Evolutionary conservation across 2,329 filamentous ascomycete species (phyloP), one percentile per base, ranked within the genome.

Genomic region (Aspergillus jensenii): DNA sequence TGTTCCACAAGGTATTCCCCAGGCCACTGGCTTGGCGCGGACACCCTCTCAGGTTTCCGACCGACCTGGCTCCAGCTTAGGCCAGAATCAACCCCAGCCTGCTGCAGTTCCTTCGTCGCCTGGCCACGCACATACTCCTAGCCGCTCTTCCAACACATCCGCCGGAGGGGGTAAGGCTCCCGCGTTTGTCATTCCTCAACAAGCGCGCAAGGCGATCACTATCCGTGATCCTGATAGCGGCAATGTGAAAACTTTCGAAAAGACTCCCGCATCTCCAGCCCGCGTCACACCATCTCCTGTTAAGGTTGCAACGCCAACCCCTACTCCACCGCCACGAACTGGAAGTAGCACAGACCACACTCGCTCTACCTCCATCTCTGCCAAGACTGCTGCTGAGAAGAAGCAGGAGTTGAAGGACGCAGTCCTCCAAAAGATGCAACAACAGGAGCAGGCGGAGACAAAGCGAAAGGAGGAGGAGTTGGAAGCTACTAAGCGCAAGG

Each of bases 221-320:
- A 96, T 97, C 80, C 96, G 91, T 81, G 90, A 91, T 68, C 84
- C 88, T 31, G 84, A 88, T 56, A 93, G 91, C 61, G 91, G 95
- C 71, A 85, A 87, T 31, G 80, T 97, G 12, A 87, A 91, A 66
- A 81, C 84, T 81, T 78, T 90, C 79, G 71, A 84, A 54, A 90
- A 88, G 76, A 85, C 87, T 1, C 86, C 88, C 19, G 86, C 87
- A 14, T 82, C 83, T 15, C 80, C 82, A 17, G 77, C 82, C 19
- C 83, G 81, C 56, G 80, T 82, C 27, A 81, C 76, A 45, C 77
- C 84, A 58, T 83, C 85, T 39, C 80, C 86, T 43, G 86, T 85
- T 19, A 85, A 80, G 59, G 75, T 78, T 6, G 82, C 90, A 21
- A 85, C 91, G 52, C 87, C 90, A 8, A 90, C 91, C 3, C 87